phyloP scores from a whole-genome alignment of 2,329 filamentous ascomycete species.

The Xylariaceae sp. region DNA sequence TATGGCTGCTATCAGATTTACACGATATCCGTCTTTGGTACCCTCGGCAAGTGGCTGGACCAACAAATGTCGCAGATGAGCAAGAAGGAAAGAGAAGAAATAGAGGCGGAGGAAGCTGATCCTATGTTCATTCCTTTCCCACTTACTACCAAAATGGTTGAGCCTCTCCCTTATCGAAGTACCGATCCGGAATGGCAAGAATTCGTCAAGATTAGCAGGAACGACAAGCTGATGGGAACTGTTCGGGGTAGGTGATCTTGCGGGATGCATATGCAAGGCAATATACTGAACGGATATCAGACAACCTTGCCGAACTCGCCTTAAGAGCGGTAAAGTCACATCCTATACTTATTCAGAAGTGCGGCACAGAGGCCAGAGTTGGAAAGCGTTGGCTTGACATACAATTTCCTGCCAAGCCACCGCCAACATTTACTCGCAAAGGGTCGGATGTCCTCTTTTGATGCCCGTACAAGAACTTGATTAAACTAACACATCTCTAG shows the following conservation, averaged over 20 bases:
- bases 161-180: constrained; percentile 54
- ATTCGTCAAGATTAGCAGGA: constrained; percentile 61
- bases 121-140: constrained; percentile 64
- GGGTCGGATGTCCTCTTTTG: constrained; percentile 50
- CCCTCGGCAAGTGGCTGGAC: constrained; percentile 47
- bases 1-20: constrained; percentile 47
- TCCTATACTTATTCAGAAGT: constrained; percentile 45
- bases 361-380: constrained; percentile 52
- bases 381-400: constrained; percentile 63
- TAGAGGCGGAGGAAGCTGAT: constrained; percentile 47
- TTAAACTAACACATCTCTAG: constrained; percentile 38
- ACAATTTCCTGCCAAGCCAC: constrained; percentile 60
- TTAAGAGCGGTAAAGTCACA: constrained; percentile 46
- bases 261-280: constrained; percentile 17
- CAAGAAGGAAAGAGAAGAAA: constrained; percentile 47
- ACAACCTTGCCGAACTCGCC: constrained; percentile 49
- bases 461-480: background rate
- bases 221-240: constrained; percentile 49
- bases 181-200: constrained; percentile 65
- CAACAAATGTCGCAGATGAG: constrained; percentile 46
- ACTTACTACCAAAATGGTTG: constrained; percentile 55
- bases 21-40: constrained; percentile 48
- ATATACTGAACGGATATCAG: constrained; percentile 39
- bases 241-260: constrained; percentile 48
- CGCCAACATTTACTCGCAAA: constrained; percentile 60